Evolutionary conservation across 177 flowering plant species (phyloP).

Genomic region (Vitis hybrid): DNA sequence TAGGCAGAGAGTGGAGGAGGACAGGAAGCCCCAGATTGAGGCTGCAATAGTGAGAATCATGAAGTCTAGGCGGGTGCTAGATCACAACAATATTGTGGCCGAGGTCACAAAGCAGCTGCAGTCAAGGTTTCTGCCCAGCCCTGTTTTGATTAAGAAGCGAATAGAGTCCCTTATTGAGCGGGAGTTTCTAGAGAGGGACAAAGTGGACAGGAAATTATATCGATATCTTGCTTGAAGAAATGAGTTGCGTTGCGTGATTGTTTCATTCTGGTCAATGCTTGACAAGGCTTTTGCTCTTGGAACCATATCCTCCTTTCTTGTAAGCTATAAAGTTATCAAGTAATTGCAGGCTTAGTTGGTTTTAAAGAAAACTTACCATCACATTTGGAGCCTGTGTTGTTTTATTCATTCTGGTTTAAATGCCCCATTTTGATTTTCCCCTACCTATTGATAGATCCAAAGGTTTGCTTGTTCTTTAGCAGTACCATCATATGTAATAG

Average conservation of each 20-base stretch:
- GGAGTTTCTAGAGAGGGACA: slow-evolving; percentile 88
- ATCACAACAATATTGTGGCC: slow-evolving; percentile 81
- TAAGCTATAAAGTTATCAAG: slow-evolving; percentile 14
- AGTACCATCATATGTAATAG: no score
- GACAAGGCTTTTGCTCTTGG: neutral
- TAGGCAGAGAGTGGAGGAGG: slow-evolving; percentile 89
- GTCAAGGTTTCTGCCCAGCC: slow-evolving; percentile 78
- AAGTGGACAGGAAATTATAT: slow-evolving; percentile 64
- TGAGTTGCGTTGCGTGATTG: no score
- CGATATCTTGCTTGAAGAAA: slow-evolving; percentile 75
- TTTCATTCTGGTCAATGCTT: neutral
- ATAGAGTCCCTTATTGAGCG: slow-evolving; percentile 90
- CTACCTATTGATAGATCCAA: no score
- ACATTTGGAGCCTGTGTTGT: no score
- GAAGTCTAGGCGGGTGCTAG: slow-evolving; percentile 81
- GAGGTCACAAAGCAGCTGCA: slow-evolving; percentile 85
- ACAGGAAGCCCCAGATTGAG: slow-evolving; percentile 92
- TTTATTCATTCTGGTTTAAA: no score
- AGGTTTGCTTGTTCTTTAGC: no score
- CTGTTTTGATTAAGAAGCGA: slow-evolving; percentile 83
- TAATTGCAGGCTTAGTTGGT: slow-evolving; percentile 15
- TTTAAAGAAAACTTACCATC: neutral
- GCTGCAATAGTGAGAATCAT: slow-evolving; percentile 92
- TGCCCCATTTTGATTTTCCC: no score
- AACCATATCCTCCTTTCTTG: slow-evolving; percentile 2